Base-by-base conservation (phyloP, 306 rosid genomes). In the Castanospermum australe region DNA sequence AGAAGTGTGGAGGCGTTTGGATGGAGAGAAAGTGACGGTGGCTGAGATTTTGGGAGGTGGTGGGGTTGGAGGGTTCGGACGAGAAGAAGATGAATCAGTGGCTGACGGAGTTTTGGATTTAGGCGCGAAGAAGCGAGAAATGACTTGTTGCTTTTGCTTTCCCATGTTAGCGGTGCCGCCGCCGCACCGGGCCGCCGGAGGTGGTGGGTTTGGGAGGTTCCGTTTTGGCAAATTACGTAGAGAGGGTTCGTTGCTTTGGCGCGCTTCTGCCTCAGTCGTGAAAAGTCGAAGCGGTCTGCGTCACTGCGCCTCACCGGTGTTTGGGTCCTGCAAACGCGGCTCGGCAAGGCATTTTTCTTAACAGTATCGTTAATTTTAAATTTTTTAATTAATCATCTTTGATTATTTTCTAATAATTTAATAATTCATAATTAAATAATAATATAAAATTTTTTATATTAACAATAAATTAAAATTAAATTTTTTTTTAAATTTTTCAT, bases 91-190 rank as follows among this genome's bases (percentile, higher is more conserved):
- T 0, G 86, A 48, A 9, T 32, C 85, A 60, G 90, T 59, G 17
- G 75, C 14, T 2, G 88, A 18, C 0, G 84, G 70, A 48, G 82
- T 22, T 72, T 86, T 75, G 79, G 93, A 33, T 87, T 92, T 92
- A 59, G 94, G 91, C 1, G 98, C 94, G 70, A 95, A 92, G 94
- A 90, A 95, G 71, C 96, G 97, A 28, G 99, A 92, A 12, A 95
- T 88, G 2, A 90, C 90, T 78, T 88, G 98, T 52, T 95, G 99
- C 79, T 91, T 92, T 68, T 92, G 94, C 77, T 95, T 92, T 75
- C 93, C 93, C 98, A 95, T 95, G 68, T 10, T 52, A 13, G 17
- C 2, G 39, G 41, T 9, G 84, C 18, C 62, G 36, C 50, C 44
- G 57, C 22, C 38, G 64, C 30, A 5, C 22, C 63, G 35, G 60